Evolutionary conservation across 352 stramenopile species (phyloP), one percentile per base, ranked within the genome.

Genomic region (Phytophthora chlamydospora): DNA sequence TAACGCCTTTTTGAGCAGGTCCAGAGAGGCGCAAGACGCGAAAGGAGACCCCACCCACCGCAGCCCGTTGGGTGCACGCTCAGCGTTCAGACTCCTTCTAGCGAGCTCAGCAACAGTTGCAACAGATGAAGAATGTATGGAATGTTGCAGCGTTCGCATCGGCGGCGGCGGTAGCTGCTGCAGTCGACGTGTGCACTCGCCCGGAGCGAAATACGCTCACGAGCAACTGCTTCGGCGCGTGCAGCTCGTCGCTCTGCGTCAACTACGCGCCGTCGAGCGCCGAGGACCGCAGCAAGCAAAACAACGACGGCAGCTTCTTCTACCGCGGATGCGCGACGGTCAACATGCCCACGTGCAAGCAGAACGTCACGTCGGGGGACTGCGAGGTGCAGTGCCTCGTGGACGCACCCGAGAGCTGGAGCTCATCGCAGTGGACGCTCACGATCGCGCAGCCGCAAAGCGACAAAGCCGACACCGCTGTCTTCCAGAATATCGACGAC

Each of bases 371-470:
- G 12, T 35, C 58, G 2, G 66, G 62, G 1, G 46, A 73, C 51
- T 92, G 83, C 50, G 71, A 92, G 56, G 33, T 91, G 42, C 83
- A 92, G 68, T 92, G 83, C 34, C 58, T 92, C 21, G 71, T 83
- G 47, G 72, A 67, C 7, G 64, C 67, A 7, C 39, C 40, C 12
- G 33, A 31, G 29, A 78, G 75, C 40, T 50, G 52, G 34, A 49
- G 41, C 21, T 62, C 71, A 19, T 27, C 55, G 0, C 60, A 78
- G 38, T 92, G 83, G 83, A 77, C 79, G 31, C 58, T 92, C 33
- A 61, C 74, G 17, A 75, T 92, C 12, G 71, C 74, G n/a, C 81
- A 78, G 51, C 78, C 83, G 21, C 83, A 92, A 50, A 76, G 71
- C 31, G 83, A 92, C 58, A 84, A 83, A 32, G 41, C 73, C 16